phyloP scores from a whole-genome alignment of 208 protist genomes.

The Leishmania braziliensis region DNA sequence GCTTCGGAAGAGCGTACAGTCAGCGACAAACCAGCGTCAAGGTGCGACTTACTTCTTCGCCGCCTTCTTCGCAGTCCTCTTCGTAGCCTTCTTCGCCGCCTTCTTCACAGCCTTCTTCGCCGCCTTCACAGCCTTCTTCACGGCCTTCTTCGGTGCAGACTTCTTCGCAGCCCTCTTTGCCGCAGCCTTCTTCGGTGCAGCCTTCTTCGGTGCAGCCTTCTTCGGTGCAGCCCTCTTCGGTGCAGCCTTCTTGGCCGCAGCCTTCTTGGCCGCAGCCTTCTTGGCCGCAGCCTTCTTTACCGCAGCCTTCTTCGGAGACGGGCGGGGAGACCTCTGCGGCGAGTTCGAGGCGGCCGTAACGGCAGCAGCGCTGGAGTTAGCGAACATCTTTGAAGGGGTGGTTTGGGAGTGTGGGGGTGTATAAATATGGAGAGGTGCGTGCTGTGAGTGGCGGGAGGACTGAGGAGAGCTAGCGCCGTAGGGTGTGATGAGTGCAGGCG shows the following conservation, averaged over 20 bases:
- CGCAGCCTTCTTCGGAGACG: slow-evolving; percentile 24
- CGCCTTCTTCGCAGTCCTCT: slow-evolving; percentile 30
- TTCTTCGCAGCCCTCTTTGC: slow-evolving; percentile 20
- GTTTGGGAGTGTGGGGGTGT: not conserved
- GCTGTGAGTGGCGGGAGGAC: slow-evolving; percentile 16
- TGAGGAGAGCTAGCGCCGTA: not conserved
- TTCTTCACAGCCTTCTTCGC: slow-evolving; percentile 23
- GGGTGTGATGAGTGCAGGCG: not conserved
- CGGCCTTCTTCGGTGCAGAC: slow-evolving; percentile 1
- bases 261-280: slow-evolving; percentile 32
- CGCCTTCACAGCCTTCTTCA: slow-evolving; percentile 3
- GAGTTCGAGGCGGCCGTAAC: slow-evolving; percentile 7
- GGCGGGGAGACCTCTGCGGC: slow-evolving; percentile 25
- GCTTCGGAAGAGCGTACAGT: slow-evolving; percentile 9
- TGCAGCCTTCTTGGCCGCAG: slow-evolving; percentile 25
- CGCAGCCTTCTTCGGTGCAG: slow-evolving; percentile 26
- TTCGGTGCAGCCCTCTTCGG: slow-evolving; percentile 16
- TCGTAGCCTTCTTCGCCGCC: slow-evolving; percentile 35
- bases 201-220: slow-evolving; percentile 2
- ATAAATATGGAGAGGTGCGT: slow-evolving; percentile 13
- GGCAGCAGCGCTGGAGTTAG: not conserved
- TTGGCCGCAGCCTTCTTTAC: not conserved
- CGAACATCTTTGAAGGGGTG: slow-evolving; percentile 17
- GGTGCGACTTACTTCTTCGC: slow-evolving; percentile 1
- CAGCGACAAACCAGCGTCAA: slow-evolving; percentile 1